Conservation (phyloP, 2,329 filamentous ascomycete genomes). For the Nannizzia gypsea region DNA sequence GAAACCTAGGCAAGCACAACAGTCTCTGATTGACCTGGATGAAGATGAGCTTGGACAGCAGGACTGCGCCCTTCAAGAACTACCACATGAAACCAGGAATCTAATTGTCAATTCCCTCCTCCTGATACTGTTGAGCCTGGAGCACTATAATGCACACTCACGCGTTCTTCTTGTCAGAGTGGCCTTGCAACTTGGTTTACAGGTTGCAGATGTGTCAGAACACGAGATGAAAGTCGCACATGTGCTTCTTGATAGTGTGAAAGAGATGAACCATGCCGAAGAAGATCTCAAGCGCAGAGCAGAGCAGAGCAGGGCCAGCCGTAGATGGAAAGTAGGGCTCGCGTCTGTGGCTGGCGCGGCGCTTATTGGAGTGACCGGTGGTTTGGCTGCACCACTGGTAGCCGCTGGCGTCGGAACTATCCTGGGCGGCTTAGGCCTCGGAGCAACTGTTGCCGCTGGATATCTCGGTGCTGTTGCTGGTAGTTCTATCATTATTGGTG, state of each 20-base stretch:
- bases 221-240: conserved; percentile 66
- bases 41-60: neutral
- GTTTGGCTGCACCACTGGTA: conserved; percentile 64
- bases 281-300: conserved; percentile 57
- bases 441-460: conserved; percentile 60
- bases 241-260: conserved; percentile 62
- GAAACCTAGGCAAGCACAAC: neutral
- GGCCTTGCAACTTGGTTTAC: conserved; percentile 58
- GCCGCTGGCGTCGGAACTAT: conserved; percentile 68
- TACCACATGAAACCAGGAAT: conserved; percentile 38
- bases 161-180: conserved; percentile 59
- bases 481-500: conserved; percentile 66
- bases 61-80: conserved; percentile 29
- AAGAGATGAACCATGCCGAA: conserved; percentile 62
- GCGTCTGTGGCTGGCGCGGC: conserved; percentile 81
- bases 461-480: conserved; percentile 71
- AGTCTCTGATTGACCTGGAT: neutral
- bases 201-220: conserved; percentile 50
- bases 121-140: conserved; percentile 60
- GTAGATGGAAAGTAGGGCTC: conserved; percentile 72
- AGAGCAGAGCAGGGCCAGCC: conserved; percentile 52
- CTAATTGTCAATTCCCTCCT: conserved; percentile 62
- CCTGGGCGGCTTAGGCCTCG: conserved; percentile 64
- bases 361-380: conserved; percentile 70
- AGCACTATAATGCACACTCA: conserved; percentile 65